phyloP scores from a whole-genome alignment of 164 flowering plant genomes.

The Magnolia sinica region DNA sequence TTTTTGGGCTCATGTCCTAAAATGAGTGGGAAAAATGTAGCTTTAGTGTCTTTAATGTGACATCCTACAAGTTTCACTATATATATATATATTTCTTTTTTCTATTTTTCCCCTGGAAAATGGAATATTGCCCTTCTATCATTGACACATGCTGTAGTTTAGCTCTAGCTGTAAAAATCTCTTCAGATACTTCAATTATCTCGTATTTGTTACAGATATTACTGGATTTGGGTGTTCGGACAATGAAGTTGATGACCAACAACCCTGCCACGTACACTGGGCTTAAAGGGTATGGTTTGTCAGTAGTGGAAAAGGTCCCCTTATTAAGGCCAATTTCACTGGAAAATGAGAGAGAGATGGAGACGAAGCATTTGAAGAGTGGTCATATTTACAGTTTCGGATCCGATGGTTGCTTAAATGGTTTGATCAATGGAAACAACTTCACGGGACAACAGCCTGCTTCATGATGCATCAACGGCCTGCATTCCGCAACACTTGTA shows the following conservation, averaged over 20 bases:
- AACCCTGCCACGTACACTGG: constrained; percentile 87
- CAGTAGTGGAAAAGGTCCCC: constrained; percentile 72
- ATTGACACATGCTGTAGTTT: too few species aligned
- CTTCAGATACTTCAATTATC: neutral
- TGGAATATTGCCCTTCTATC: too few species aligned
- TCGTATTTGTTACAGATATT: constrained; percentile 56
- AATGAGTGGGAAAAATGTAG: too few species aligned
- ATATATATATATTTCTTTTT: too few species aligned
- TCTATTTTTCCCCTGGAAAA: too few species aligned
- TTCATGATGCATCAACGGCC: neutral
- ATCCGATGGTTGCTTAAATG: constrained; percentile 25
- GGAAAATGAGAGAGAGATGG: constrained; percentile 83
- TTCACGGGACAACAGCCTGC: neutral
- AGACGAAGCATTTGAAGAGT: constrained; percentile 84
- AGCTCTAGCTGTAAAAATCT: neutral
- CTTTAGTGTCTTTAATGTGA: too few species aligned
- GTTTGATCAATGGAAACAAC: constrained; percentile 1
- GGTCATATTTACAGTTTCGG: constrained; percentile 73
- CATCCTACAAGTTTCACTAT: too few species aligned
- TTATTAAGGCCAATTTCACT: constrained; percentile 61
- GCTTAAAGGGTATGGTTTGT: constrained; percentile 90
- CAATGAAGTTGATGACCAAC: constrained; percentile 95
- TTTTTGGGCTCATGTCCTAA: too few species aligned
- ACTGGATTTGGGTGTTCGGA: constrained; percentile 79
- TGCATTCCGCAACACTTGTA: too few species aligned